These are phyloP conservation scores for Zopfochytrium polystomum DNA, from an alignment of 371 early-diverging fungal species.

Conservation along the genomic window DNA sequence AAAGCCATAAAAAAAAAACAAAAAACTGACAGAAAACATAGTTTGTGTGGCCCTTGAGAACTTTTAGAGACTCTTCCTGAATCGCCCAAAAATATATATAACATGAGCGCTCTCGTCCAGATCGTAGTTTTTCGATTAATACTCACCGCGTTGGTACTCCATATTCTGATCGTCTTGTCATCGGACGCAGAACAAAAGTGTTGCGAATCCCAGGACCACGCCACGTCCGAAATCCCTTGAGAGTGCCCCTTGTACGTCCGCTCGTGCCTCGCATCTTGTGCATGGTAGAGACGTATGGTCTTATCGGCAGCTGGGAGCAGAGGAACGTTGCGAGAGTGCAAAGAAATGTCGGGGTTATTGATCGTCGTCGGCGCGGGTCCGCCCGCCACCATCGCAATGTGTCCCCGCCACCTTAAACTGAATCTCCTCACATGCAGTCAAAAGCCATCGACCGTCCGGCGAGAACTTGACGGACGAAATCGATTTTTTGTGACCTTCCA, in stretches of 20 bases:
- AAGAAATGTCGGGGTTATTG: no score
- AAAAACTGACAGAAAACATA: conserved; percentile 96
- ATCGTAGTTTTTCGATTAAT: background rate
- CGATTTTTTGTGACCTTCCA: conserved; percentile 92
- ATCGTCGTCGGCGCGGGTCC: no score
- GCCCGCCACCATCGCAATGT: no score
- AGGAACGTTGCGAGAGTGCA: no score
- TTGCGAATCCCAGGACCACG: conserved; percentile 91
- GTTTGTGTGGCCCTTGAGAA: conserved; percentile 87
- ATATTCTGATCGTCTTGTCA: conserved; percentile 90
- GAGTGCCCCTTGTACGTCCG: conserved; percentile 87
- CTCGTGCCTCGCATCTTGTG: conserved; percentile 78
- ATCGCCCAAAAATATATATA: conserved; percentile 11
- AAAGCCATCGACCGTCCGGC: conserved; percentile 95
- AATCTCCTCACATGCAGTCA: conserved; percentile 74
- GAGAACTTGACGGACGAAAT: conserved; percentile 95
- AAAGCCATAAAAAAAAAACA: no score
- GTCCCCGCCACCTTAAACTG: no score
- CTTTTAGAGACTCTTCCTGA: conserved; percentile 70
- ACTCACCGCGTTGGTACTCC: conserved; percentile 73
- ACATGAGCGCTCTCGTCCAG: background rate
- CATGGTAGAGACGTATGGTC: conserved; percentile 91
- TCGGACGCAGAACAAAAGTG: conserved; percentile 89
- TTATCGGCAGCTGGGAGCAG: conserved; percentile 61
- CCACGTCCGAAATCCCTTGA: conserved; percentile 93